Evolutionary conservation across 192 early-diverging fungal species (phyloP), one percentile per base, ranked within the genome.

Genomic region (Coemansia sp.): DNA sequence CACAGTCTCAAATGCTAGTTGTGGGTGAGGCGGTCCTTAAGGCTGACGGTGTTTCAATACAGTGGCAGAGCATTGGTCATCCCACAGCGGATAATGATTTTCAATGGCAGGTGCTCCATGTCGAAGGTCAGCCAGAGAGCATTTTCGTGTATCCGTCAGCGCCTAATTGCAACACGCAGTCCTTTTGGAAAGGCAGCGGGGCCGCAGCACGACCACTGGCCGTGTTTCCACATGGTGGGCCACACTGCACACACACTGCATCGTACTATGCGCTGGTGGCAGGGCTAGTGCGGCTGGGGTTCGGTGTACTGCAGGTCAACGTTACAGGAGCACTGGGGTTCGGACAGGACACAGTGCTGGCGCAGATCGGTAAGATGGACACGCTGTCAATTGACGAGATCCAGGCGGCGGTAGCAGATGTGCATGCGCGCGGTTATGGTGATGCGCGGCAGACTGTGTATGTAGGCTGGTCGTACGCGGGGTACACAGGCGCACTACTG

Each of bases 321-420:
- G 92, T 89, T 67, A 85, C 88, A 3, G 92, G 92, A n/a, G 87
- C 87, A 43, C 68, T 83, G 47, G 92, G 92, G 18, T 92, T 83
- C 71, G 92, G 92, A 14, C 85, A 91, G 54, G 74, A 81, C 33
- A 71, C 80, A 21, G 74, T 92, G 6, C 73, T 87, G 24, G 69
- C 65, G 27, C 70, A 91, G 46, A 64, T 91, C 32, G 89, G 90
- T 22, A 58, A 70, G 18, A 81, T 88, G 52, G 91, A 90, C 24
- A 82, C 85, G 3, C 57, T 88, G 29, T 84, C 91, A 21, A 74
- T 90, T 9, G 73, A 81, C 58, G 87, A 92, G 55, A 84, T 85
- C 28, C 85, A 89, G 63, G 56, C 56, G 8, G 60, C 69, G 4
- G 79, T 60, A 5, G 19, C 54, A 5, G 22, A 25, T 18, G 46